A percentile compares a stretch with the other conserved stretches of the same genome.
Evolutionary conservation across 2,329 filamentous ascomycete species (phyloP).

Genomic region (Macroventuria anomochaeta): DNA sequence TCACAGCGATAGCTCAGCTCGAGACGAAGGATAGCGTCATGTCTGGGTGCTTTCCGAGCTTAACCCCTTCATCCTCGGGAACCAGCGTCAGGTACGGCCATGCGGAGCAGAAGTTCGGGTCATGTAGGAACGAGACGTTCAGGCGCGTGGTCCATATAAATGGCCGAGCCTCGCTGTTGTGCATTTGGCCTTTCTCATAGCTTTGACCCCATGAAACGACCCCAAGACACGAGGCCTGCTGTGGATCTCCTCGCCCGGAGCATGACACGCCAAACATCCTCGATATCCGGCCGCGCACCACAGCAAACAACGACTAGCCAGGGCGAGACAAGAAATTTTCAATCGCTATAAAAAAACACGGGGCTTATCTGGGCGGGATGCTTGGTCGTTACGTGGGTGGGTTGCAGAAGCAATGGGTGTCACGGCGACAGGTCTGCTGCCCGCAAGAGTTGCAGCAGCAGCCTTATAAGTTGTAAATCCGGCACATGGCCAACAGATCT

Average conservation of each 20-base stretch:
- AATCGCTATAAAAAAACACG: constrained; percentile 31
- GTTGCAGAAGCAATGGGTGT: constrained; percentile 25
- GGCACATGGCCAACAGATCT: constrained; percentile 8
- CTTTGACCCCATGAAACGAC: constrained; percentile 27
- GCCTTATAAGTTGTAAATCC: constrained; percentile 4
- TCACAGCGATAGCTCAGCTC: too few species aligned
- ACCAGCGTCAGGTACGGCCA: constrained; percentile 25
- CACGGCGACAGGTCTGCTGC: constrained; percentile 16
- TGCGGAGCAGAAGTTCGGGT: constrained; percentile 34
- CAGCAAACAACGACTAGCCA: constrained; percentile 23
- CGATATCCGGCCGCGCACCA: constrained; percentile 34
- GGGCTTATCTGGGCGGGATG: constrained; percentile 40
- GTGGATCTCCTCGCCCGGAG: constrained; percentile 22
- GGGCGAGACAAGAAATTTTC: constrained; percentile 33
- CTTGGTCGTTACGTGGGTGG: constrained; percentile 27
- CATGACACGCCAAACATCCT: constrained; percentile 23
- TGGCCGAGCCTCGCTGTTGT: constrained; percentile 26
- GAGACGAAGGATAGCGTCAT: neutral
- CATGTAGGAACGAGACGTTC: constrained; percentile 30
- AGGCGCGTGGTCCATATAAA: constrained; percentile 32
- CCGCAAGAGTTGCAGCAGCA: constrained; percentile 1
- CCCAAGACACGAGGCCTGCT: constrained; percentile 24
- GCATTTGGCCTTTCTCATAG: constrained; percentile 22
- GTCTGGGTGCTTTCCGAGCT: neutral
- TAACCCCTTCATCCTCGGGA: constrained; percentile 30